A percentile compares a stretch with the other conserved stretches of the same genome.
phyloP scores from a whole-genome alignment of 345 rosid species.

The Capsella bursapastoris region DNA sequence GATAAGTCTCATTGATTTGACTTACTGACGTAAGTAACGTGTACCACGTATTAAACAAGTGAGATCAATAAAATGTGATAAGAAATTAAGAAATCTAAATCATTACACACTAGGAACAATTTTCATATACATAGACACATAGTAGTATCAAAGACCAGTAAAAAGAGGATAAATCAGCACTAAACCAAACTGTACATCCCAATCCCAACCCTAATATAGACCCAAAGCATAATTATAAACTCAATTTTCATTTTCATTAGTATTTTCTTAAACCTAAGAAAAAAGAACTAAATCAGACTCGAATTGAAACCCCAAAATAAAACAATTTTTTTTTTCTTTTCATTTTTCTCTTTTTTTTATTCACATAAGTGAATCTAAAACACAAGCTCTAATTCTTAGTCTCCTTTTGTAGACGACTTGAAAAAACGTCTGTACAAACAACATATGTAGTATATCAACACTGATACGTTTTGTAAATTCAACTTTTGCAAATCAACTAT shows the following conservation, averaged over 20 bases:
- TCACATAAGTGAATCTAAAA: constrained; percentile 37
- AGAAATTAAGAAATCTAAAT: background rate
- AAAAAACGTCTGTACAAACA: constrained; percentile 43
- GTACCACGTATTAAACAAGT: background rate
- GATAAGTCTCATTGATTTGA: background rate
- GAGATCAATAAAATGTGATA: background rate
- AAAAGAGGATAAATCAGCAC: background rate
- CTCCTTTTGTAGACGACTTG: constrained; percentile 32
- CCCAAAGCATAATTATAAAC: constrained; percentile 1
- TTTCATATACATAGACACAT: constrained; percentile 21
- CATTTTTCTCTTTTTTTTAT: constrained; percentile 6
- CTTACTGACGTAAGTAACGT: background rate
- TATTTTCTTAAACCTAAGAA: constrained; percentile 4
- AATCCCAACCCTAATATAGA: background rate
- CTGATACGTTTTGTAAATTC: constrained; percentile 25
- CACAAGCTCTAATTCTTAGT: constrained; percentile 25
- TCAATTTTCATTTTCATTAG: constrained; percentile 32
- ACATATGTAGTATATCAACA: constrained; percentile 38
- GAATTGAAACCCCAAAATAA: constrained; percentile 6
- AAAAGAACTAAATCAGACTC: constrained; percentile 22
- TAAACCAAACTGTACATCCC: background rate
- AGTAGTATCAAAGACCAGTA: background rate
- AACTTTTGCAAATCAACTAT: constrained; percentile 29
- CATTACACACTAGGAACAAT: background rate
- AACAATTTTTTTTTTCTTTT: background rate